Base-by-base conservation (phyloP, 73 alveolate species). In the Effrenium voratum region DNA sequence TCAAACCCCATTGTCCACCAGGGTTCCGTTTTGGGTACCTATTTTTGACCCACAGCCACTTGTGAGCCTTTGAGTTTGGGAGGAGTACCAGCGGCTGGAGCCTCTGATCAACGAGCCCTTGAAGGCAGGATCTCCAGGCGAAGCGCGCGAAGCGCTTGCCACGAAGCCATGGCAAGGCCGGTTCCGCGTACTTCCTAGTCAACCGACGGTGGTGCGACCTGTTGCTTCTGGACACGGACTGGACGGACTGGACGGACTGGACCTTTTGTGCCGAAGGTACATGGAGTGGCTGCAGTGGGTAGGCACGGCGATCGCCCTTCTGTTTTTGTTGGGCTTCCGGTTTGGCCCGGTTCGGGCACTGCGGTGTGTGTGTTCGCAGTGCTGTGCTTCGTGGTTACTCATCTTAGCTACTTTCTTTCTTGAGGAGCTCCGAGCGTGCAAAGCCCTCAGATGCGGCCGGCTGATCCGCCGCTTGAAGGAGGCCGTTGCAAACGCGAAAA, bases 241-340 rank as follows among this genome's bases (percentile, higher is more conserved):
- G 36, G 36, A 38, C 8, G 75, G 16, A 30, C 59, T 55, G 45
- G 34, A 16, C 10, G 59, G 38, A 3, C 13, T 40, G 13, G 57
- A 16, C 16, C 28, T 40, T 19, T n/a, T 75, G 52, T 57, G 19
- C 16, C 28, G 34, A 24, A 90, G 97, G 97, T 90, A 90, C 87
- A 70, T 52, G 66, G 97, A 90, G n/a, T 90, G 97, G 97, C 97
- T 90, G 47, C 97, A 90, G 66, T 90, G 97, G 97, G 87, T 68
- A 45, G 97, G 97, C 52, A 15, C 40, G 38, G 38, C 57, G 40
- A 24, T 22, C 77, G 26, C 32, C 76, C 22, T 34, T 50, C 26
- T 79, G 19, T 32, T 34, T 41, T 32, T 15, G 26, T 24, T 77
- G 26, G 40, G n/a, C 22, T 24, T 40, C 34, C n/a, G 40, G 60